phyloP scores from a whole-genome alignment of 768 basidiomycete genomes.

The Amanita pallidorosea region DNA sequence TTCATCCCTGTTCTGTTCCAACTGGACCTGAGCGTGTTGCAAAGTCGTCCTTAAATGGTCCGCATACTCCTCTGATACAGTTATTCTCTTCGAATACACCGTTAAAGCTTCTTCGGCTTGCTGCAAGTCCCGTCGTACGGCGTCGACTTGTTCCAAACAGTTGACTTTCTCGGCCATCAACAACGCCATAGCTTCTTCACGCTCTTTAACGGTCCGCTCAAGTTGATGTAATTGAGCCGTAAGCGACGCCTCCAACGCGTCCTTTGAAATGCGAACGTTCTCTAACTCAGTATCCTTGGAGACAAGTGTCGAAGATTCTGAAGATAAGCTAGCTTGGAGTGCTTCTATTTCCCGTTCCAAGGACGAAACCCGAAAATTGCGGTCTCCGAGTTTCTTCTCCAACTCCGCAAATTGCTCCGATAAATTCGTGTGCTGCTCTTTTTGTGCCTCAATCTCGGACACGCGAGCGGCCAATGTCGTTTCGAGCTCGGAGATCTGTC shows the following conservation, averaged over 20 bases:
- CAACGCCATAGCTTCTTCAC: background rate
- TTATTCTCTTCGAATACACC: background rate
- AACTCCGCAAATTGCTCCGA: constrained; percentile 10
- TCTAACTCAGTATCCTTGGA: constrained; percentile 2
- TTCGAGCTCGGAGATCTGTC: constrained; percentile 11
- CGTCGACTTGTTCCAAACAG: background rate
- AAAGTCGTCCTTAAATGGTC: background rate
- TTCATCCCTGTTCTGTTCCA: background rate
- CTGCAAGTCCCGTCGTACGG: background rate
- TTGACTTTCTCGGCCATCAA: background rate
- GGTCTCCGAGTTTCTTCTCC: constrained; percentile 14
- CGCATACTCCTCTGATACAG: background rate
- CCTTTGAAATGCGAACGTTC: constrained; percentile 9
- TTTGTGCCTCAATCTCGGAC: constrained; percentile 10
- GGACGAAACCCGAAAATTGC: constrained; percentile 14
- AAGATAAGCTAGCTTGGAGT: constrained; percentile 10
- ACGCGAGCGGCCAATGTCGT: constrained; percentile 9
- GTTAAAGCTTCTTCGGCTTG: background rate
- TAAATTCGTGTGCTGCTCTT: constrained; percentile 3
- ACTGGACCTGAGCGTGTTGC: background rate
- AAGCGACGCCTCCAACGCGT: constrained; percentile 9
- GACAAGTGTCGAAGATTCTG: constrained; percentile 6
- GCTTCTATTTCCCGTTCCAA: constrained; percentile 13
- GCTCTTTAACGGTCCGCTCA: background rate
- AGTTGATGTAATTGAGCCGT: constrained; percentile 7